Percentiles rank a stretch among this genome's conserved stretches.
Conservation (phyloP, 495 filamentous ascomycete species). For the Neurospora sp. region DNA sequence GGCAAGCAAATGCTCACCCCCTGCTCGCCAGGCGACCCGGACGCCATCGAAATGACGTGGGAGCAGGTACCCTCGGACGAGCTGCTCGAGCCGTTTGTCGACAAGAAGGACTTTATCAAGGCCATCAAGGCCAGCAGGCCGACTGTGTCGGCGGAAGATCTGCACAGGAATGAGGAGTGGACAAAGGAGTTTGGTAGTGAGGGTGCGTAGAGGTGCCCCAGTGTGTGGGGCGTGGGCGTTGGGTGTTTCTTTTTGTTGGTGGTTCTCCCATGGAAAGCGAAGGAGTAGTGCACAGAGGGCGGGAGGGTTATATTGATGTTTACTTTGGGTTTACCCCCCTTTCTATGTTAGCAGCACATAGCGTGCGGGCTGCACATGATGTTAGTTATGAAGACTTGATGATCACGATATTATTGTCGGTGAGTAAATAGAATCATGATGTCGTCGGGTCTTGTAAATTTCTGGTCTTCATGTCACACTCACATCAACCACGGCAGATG, state of each 20-base stretch:
- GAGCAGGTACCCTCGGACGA: constrained; percentile 70
- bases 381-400: neutral
- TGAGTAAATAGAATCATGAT: too few relatives aligned
- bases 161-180: constrained; percentile 82
- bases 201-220: constrained; percentile 37
- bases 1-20: constrained; percentile 75
- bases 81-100: constrained; percentile 75
- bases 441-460: too few relatives aligned
- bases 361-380: neutral
- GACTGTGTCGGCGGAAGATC: constrained; percentile 78
- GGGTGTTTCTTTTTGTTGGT: neutral
- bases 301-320: neutral
- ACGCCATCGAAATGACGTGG: constrained; percentile 90
- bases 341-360: neutral
- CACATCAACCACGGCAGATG: too few relatives aligned
- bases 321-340: neutral
- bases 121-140: constrained; percentile 80
- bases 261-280: neutral
- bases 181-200: constrained; percentile 96
- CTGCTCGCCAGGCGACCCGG: constrained; percentile 82
- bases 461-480: too few relatives aligned
- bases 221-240: too few relatives aligned
- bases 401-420: neutral
- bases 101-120: constrained; percentile 87
- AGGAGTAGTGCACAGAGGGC: neutral